Base-by-base conservation (phyloP, 169 alveolate species). In the Plasmodium adleri region DNA sequence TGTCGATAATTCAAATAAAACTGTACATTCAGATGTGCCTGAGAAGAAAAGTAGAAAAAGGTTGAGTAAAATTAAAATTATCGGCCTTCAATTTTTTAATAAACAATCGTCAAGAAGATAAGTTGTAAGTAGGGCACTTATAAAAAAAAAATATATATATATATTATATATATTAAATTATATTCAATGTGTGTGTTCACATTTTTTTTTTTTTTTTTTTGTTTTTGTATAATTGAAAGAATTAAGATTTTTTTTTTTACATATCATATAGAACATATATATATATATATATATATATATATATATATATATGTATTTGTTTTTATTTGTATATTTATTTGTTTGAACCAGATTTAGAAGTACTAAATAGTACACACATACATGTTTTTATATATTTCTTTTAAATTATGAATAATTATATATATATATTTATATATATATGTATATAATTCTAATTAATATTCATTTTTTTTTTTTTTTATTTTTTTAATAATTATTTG, bases 31-130 rank as follows among this genome's bases (percentile, higher is more conserved):
- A 6, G 67, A 64, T 45, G 63, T 22, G 20, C 22, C 70, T 13
- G 76, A 78, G 12, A 66, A 70, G 17, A 66, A 70, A 26, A 32
- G 75, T 15, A 78, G 67, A 43, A 67, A 58, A 28, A 78, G 58
- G 22, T 26, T 64, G 52, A 78, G 67, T 26, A 78, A 43, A 67
- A 78, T 78, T 67, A 78, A 78, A 56, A 73, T 73, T 73, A 73
- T 73, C 9, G 72, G 72, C 22, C 43, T 73, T 45, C 86, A 32
- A 63, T 73, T 73, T 73, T 73, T 73, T 47, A 73, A 73, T 56
- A 73, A 73, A 32, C 50, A 24, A 24, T 10, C 45, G 10, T 52
- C 68, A 24, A 73, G 56, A 56, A 73, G 26, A 15, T 73, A 56
- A 56, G 5, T 56, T 56, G 17, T 56, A 56, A 67, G 28, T 17